Evolutionary conservation across 148 eudicot genomes (phyloP).

Genomic region (Euryodendron excelsum): DNA sequence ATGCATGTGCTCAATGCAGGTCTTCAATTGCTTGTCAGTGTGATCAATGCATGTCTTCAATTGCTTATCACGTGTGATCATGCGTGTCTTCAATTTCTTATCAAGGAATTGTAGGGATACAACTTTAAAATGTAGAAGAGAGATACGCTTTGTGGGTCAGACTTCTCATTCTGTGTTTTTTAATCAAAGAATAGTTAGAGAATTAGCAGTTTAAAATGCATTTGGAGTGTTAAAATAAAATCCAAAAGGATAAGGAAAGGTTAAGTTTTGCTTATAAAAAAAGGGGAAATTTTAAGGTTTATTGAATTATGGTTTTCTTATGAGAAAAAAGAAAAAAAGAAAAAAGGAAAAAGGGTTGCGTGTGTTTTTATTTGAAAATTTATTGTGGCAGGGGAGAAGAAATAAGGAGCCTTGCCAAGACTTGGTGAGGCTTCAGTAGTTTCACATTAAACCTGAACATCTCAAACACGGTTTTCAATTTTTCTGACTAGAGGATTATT

Average conservation of each 20-base stretch:
- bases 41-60: background rate
- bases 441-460: background rate
- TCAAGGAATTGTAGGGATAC: slow-evolving; percentile 3
- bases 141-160: background rate
- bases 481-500: background rate
- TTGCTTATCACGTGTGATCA: background rate
- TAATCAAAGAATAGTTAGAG: background rate
- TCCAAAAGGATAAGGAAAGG: background rate
- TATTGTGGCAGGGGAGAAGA: too few species aligned
- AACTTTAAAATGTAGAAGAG: background rate
- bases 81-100: background rate
- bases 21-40: background rate
- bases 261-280: too few species aligned
- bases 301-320: background rate
- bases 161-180: background rate
- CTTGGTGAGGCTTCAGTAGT: background rate
- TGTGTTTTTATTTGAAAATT: background rate
- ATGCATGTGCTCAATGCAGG: background rate
- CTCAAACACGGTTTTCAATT: background rate
- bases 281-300: too few species aligned
- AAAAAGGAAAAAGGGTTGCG: background rate
- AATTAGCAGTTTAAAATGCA: background rate
- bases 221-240: background rate
- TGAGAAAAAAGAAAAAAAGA: too few species aligned
- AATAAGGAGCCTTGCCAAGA: background rate